Evolutionary conservation across 768 basidiomycete genomes (phyloP), one percentile per base, ranked within the genome.

Genomic region (Leccinellum rugosiceps): DNA sequence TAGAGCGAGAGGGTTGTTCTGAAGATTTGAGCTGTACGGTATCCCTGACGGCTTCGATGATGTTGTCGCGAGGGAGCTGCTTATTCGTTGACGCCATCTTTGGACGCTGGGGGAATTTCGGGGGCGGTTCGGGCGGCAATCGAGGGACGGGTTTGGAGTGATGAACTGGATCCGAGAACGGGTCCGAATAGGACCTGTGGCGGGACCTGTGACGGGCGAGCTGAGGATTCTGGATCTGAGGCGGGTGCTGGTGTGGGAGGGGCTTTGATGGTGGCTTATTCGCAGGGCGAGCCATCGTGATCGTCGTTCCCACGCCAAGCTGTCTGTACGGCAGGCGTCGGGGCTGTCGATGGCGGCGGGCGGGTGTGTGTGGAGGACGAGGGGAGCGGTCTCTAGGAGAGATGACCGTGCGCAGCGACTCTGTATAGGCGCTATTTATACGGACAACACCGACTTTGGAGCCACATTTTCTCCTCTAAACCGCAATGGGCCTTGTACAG

Each of bases 1-100:
- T 82, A 23, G 69, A 62, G 61, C 78, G 76, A 52, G 83, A 71
- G 54, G 76, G 62, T 47, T 76, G 70, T 58, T 78, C 76, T 28
- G 75, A 64, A 41, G 75, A 69, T 50, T 78, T 80, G 63, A 87
- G 73, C 56, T 79, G 78, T 23, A 88, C 86, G 50, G 88, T 86
- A 58, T 91, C 86, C 61, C 83, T 79, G 61, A 89, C 82, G 44
- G 87, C 83, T 32, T 88, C 84, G 55, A 78, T 67, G 72, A 86
- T 80, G 60, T 78, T 69, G 58, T 74, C 71, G 41, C 75, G 65
- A 59, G 74, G 74, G 19, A 64, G 64, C 17, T 72, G 74, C 49
- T 75, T 75, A 53, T 58, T 56, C 49, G 62, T 43, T 61, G 63
- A 14, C 59, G 74, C 14, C 62, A 67, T 69, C 65, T 54, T 73